phyloP scores from a whole-genome alignment of 2,329 filamentous ascomycete species.

The Penicillium sp. region DNA sequence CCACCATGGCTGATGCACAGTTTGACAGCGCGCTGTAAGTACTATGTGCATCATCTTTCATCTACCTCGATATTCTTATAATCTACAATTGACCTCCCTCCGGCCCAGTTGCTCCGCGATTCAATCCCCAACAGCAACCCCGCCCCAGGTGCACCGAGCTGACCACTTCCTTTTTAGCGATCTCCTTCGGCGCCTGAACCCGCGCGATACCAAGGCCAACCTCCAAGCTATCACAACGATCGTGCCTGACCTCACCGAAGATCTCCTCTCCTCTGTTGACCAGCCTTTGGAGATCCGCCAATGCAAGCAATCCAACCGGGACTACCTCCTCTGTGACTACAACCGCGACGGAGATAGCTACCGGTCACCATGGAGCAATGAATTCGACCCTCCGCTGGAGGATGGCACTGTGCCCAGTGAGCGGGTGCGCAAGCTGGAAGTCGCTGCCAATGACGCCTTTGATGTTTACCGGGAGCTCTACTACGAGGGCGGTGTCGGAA shows the following conservation, averaged over 20 bases:
- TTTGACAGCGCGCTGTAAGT: conserved; percentile 54
- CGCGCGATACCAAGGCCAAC: conserved; percentile 85
- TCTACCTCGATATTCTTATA: background rate
- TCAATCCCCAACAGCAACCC: conserved; percentile 20
- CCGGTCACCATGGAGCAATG: conserved; percentile 97
- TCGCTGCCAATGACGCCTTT: conserved; percentile 92
- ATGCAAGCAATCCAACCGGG: conserved; percentile 84
- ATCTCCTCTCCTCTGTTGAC: conserved; percentile 95
- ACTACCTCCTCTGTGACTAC: conserved; percentile 99
- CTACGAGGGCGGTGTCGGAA: conserved; percentile 93
- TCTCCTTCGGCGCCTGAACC: conserved; percentile 95
- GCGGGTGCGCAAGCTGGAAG: conserved; percentile 87
- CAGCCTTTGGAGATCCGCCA: conserved; percentile 85
- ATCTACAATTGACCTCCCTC: background rate
- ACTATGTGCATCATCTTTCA: background rate
- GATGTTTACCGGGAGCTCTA: conserved; percentile 91
- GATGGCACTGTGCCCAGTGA: conserved; percentile 89
- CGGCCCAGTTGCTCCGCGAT: background rate
- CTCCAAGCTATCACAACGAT: conserved; percentile 85
- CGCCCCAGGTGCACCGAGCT: conserved; percentile 25
- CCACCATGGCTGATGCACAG: conserved; percentile 48
- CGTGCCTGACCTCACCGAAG: conserved; percentile 89
- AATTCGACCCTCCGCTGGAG: conserved; percentile 89
- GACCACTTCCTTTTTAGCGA: conserved; percentile 60
- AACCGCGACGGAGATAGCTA: conserved; percentile 98